Conservation (phyloP, 768 basidiomycete genomes). For the Leccinum arenicola region DNA sequence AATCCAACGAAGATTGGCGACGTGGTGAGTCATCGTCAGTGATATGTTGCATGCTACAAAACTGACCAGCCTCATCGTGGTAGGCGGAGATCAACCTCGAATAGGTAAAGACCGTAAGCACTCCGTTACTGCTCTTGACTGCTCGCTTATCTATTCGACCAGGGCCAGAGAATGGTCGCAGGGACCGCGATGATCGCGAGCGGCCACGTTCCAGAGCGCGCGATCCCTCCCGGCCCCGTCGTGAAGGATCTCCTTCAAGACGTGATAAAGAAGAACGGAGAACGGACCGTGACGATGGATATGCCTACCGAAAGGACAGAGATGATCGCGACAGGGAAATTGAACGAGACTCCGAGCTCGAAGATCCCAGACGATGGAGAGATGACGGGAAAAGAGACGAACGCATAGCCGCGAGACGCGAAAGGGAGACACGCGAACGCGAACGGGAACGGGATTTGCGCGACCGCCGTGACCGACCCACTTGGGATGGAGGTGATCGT, state of each 20-base stretch:
- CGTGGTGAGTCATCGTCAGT: slow-evolving; percentile 51
- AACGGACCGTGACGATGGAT: slow-evolving; percentile 32
- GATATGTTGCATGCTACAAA: neutral
- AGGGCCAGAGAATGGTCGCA: slow-evolving; percentile 55
- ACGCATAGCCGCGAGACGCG: slow-evolving; percentile 60
- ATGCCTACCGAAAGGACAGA: slow-evolving; percentile 25
- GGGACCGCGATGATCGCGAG: slow-evolving; percentile 61
- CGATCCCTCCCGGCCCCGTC: slow-evolving; percentile 58
- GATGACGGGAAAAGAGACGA: slow-evolving; percentile 84
- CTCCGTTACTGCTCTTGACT: neutral
- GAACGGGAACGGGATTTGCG: slow-evolving; percentile 44
- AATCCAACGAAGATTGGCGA: slow-evolving; percentile 81
- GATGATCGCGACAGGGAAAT: slow-evolving; percentile 41
- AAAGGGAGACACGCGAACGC: slow-evolving; percentile 43
- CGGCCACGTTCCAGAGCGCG: slow-evolving; percentile 61
- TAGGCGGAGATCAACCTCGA: slow-evolving; percentile 50
- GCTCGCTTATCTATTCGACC: slow-evolving; percentile 12
- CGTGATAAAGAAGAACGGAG: slow-evolving; percentile 45
- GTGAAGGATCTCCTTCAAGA: slow-evolving; percentile 54
- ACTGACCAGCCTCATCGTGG: neutral
- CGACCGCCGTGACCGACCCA: slow-evolving; percentile 45
- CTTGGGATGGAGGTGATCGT: slow-evolving; percentile 52
- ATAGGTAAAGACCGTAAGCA: slow-evolving; percentile 58
- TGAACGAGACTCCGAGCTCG: slow-evolving; percentile 51
- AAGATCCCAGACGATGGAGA: slow-evolving; percentile 75